Conservation (phyloP, 129 eudicot genomes). For the Chrysanthemum makinoi region DNA sequence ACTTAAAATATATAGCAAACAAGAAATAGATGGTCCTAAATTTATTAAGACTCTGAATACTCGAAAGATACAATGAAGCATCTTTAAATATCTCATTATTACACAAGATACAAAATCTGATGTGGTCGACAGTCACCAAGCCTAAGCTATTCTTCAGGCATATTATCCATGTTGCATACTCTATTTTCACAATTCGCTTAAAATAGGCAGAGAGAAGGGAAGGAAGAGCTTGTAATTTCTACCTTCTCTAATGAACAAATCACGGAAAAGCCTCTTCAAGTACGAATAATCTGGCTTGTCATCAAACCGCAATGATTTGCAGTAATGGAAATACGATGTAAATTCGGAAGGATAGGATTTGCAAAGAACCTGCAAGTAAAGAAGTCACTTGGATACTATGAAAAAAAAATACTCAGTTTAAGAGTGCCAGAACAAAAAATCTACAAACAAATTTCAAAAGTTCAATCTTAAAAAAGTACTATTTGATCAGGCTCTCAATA, state of each 20-base stretch:
- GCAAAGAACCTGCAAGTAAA: slow-evolving; percentile 52
- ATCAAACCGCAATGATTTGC: slow-evolving; percentile 67
- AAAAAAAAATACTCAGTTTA: background rate
- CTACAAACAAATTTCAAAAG: background rate
- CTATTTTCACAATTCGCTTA: too few relatives aligned
- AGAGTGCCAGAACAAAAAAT: background rate
- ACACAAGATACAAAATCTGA: too few relatives aligned
- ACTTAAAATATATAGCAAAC: too few relatives aligned
- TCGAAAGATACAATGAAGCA: too few relatives aligned
- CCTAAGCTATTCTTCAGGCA: too few relatives aligned
- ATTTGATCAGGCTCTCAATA: background rate
- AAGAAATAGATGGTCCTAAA: too few relatives aligned
- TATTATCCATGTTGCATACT: too few relatives aligned
- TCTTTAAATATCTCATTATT: too few relatives aligned
- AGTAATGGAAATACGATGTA: slow-evolving; percentile 62
- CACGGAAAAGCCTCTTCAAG: slow-evolving; percentile 69
- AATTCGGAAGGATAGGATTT: slow-evolving; percentile 65
- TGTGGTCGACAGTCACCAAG: too few relatives aligned
- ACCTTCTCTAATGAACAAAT: slow-evolving; percentile 67
- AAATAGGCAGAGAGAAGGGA: background rate
- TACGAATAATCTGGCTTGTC: slow-evolving; percentile 78
- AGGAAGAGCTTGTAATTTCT: background rate
- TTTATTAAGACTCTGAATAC: too few relatives aligned
- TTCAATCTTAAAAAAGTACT: background rate
- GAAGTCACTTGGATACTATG: background rate